Base-by-base conservation (phyloP, 805 yeast genomes). In the Starmerella gropengiesseri region DNA sequence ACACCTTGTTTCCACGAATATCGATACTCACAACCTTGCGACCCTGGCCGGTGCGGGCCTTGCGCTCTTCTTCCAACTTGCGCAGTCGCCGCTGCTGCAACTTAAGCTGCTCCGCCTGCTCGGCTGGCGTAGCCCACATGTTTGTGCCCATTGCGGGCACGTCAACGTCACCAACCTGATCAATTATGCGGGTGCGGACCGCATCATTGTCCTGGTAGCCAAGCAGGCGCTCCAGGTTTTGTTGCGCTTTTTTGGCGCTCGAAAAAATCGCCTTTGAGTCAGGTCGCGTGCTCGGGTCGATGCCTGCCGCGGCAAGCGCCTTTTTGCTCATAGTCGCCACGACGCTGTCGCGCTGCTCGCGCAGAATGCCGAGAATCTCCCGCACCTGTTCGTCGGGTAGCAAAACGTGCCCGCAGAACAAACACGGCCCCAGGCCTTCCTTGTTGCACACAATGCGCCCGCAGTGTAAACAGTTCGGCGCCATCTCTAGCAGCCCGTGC, bases 401-500 rank as follows among this genome's bases (percentile, higher is more conserved):
- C 31, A 91, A 61, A 26, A 76, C 80, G 20, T 68, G 58, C 0
- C 85, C 83, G 64, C 98, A 91, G 48, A 63, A 81, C 2, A 91
- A 71, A 56, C 99, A 91, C 3, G 91, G 91, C 46, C 87, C 91
- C 19, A 84, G 64, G 0, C 97, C 97, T 57, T 91, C 97, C 52
- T 78, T 78, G 4, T 72, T 70, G 64, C 99, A 91, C 2, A 91
- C 83, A 31, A 91, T 83, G 60, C 86, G 83, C 9, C 99, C 99
- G 60, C 99, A 91, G 46, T 81, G 77, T 31, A 91, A 62, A 55
- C 99, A 91, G 58, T 91, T 91, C 1, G 98, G 97, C 2, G 93
- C 91, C 49, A 81, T 71, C 44, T 83, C 93, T 49, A 85, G 81
- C 23, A 91, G 63, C 3, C 95, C 94, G 57, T 91, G 98, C 46